These are phyloP conservation scores for Rhodotorula graminis DNA, from an alignment of 768 basidiomycete species.

Conservation along the genomic window DNA sequence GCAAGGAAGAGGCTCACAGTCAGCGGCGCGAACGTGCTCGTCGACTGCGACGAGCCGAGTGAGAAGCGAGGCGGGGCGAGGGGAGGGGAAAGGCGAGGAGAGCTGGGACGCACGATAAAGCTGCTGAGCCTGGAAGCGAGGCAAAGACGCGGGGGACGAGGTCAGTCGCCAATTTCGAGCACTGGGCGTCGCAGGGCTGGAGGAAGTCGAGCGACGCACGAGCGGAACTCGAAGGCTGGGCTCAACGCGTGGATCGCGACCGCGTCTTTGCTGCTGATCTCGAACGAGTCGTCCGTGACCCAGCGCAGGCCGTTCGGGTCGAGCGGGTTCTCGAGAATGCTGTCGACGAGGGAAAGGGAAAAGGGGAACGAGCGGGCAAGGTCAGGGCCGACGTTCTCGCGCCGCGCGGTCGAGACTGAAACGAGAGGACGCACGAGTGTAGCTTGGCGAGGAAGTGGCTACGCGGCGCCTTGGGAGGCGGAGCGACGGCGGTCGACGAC, in stretches of 20 bases:
- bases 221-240: conserved; percentile 28
- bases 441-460: conserved; percentile 36
- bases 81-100: too few species aligned
- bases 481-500: neutral
- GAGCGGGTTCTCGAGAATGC: conserved; percentile 27
- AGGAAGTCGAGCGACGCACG: conserved; percentile 2
- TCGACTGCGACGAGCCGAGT: too few species aligned
- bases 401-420: neutral
- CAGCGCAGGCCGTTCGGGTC: conserved; percentile 16
- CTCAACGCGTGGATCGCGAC: conserved; percentile 26
- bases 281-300: conserved; percentile 20
- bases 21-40: neutral
- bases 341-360: neutral
- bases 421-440: conserved; percentile 1
- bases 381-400: too few species aligned
- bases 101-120: conserved; percentile 33
- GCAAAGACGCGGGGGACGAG: too few species aligned
- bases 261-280: conserved; percentile 21
- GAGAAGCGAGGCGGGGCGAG: neutral
- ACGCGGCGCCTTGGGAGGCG: neutral
- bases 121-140: conserved; percentile 13
- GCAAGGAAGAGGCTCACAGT: neutral
- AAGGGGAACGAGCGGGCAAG: too few species aligned
- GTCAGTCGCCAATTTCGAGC: neutral
- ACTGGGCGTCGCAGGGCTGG: too few species aligned